Percentiles rank a stretch among this genome's conserved stretches.
phyloP scores from a whole-genome alignment of 768 basidiomycete genomes.

The Lactifluus echinatus region DNA sequence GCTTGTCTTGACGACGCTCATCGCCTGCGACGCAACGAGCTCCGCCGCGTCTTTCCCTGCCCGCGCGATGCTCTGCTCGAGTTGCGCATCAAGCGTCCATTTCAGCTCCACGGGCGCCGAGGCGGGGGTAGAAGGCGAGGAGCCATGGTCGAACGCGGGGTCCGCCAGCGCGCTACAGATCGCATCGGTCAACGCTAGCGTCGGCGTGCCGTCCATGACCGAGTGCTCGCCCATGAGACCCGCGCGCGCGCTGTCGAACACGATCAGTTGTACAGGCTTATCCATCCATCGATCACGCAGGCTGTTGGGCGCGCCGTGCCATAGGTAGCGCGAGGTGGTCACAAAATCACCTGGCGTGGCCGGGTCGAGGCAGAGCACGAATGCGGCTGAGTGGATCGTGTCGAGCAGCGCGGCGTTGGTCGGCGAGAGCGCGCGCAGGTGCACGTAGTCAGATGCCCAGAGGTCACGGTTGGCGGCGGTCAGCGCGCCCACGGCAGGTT shows the following conservation, averaged over 20 bases:
- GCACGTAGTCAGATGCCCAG: constrained; percentile 52
- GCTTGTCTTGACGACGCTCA: constrained; percentile 52
- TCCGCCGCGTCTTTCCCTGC: constrained; percentile 49
- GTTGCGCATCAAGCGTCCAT: constrained; percentile 48
- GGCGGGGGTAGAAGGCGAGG: constrained; percentile 20
- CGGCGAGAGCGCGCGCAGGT: constrained; percentile 41
- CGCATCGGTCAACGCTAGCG: constrained; percentile 61
- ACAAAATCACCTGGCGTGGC: constrained; percentile 44
- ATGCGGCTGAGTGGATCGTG: constrained; percentile 77
- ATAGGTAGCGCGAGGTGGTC: constrained; percentile 61
- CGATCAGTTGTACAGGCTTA: constrained; percentile 81
- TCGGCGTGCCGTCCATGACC: constrained; percentile 85
- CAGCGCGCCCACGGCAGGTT: constrained; percentile 68
- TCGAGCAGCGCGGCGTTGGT: constrained; percentile 58
- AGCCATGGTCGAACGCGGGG: constrained; percentile 57
- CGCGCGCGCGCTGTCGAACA: constrained; percentile 72
- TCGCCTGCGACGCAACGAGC: constrained; percentile 54
- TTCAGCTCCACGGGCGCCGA: constrained; percentile 46
- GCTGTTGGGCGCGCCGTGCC: constrained; percentile 66
- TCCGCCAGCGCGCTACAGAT: constrained; percentile 52
- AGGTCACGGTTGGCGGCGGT: constrained; percentile 73
- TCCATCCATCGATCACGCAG: constrained; percentile 79
- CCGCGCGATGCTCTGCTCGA: constrained; percentile 40
- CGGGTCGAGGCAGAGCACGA: constrained; percentile 71
- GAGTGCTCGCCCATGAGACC: constrained; percentile 93